Evolutionary conservation across 73 alveolate species (phyloP), one percentile per base, ranked within the genome.

Genomic region (Vitrella brassicaformis): DNA sequence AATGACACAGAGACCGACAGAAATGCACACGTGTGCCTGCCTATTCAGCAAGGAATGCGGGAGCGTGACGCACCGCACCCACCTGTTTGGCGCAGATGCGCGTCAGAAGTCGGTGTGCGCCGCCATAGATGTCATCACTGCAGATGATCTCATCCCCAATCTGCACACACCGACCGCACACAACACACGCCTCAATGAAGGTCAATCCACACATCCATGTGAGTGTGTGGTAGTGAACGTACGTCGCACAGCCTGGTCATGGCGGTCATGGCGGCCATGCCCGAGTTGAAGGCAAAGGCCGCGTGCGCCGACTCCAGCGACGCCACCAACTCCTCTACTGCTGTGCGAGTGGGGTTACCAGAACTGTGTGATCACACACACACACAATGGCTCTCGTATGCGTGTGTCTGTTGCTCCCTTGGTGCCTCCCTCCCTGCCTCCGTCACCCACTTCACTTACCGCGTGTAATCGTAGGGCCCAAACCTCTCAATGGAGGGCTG

Each of bases 111-210:
- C 93, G 84, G 65, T 85, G 81, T 27, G 98, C 92, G 25, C 98
- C 98, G 18, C 98, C 98, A 76, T 94, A 94, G 30, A 94, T 92
- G 79, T 94, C 98, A 77, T 94, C 96, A 68, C 86, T 73, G 67
- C 90, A 80, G 29, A 94, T 69, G 39, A 94, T 84, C 76, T 94
- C 94, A 47, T 91, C 95, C n/a, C 97, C 97, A 25, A 85, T 75
- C 25, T 39, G 4, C 56, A 39, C 4, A 39, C n/a, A n/a, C n/a
- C n/a, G n/a, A n/a, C n/a, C n/a, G n/a, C n/a, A n/a, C n/a, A n/a
- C n/a, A n/a, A n/a, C n/a, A n/a, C n/a, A n/a, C n/a, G n/a, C n/a
- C n/a, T n/a, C n/a, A n/a, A n/a, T n/a, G n/a, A n/a, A n/a, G n/a
- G n/a, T n/a, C n/a, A n/a, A n/a, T n/a, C n/a, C n/a, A n/a, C n/a